Conservation (phyloP, 2,329 filamentous ascomycete genomes). For the Aspergillus ustus region DNA sequence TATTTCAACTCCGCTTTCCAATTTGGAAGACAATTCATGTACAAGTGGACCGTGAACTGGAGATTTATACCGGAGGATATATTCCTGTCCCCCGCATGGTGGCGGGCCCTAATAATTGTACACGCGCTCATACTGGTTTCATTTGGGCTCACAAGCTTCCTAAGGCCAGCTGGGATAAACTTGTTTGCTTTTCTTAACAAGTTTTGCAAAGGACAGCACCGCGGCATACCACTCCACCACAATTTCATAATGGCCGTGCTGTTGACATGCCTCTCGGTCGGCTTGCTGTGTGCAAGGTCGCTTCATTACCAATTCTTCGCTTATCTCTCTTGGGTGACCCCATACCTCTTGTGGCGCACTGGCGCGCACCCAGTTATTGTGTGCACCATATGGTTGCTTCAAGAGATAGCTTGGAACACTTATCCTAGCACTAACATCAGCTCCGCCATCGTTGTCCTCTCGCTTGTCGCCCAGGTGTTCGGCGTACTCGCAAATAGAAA, state of each 20-base stretch:
- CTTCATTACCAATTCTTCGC: slow-evolving; percentile 96
- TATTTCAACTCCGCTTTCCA: slow-evolving; percentile 89
- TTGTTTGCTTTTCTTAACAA: slow-evolving; percentile 60
- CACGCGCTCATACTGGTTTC: slow-evolving; percentile 69
- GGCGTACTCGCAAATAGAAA: slow-evolving; percentile 59
- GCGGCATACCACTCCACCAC: slow-evolving; percentile 66
- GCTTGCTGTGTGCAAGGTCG: slow-evolving; percentile 82
- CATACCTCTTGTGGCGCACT: slow-evolving; percentile 82
- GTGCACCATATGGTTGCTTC: slow-evolving; percentile 72
- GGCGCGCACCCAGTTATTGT: slow-evolving; percentile 70
- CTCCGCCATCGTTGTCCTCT: slow-evolving; percentile 70
- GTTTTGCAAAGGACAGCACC: slow-evolving; percentile 57
- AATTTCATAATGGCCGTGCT: slow-evolving; percentile 77
- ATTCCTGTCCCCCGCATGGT: slow-evolving; percentile 75
- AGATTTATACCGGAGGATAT: slow-evolving; percentile 83
- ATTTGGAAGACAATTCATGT: slow-evolving; percentile 86
- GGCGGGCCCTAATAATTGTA: slow-evolving; percentile 66
- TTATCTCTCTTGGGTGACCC: slow-evolving; percentile 87
- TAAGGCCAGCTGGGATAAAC: slow-evolving; percentile 67
- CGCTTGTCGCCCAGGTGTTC: slow-evolving; percentile 69
- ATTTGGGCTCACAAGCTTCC: slow-evolving; percentile 73
- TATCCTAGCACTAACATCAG: slow-evolving; percentile 77
- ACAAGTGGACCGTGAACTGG: slow-evolving; percentile 99
- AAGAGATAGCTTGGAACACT: slow-evolving; percentile 94
- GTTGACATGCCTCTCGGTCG: slow-evolving; percentile 75